Evolutionary conservation across 1,139 yeast genomes (phyloP).

Genomic region (Zygosaccharomyces sapae): DNA sequence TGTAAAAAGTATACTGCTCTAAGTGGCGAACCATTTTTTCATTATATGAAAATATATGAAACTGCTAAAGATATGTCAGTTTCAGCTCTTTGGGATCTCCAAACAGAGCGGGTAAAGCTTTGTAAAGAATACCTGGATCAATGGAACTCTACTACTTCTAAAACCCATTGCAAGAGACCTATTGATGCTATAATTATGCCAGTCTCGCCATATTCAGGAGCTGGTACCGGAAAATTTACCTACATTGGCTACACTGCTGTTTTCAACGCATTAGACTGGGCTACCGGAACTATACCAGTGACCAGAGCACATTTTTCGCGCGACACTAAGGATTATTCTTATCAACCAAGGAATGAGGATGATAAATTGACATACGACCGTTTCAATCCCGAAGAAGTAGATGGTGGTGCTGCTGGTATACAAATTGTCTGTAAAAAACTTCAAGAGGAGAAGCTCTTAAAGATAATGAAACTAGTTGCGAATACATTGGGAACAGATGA

Average conservation of each 20-base stretch:
- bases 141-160: constrained; percentile 38
- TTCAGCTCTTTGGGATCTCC: constrained; percentile 13
- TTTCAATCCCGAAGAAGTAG: constrained; percentile 37
- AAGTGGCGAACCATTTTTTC: constrained; percentile 60
- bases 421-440: constrained; percentile 44
- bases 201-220: constrained; percentile 65
- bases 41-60: constrained; percentile 50
- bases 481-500: too few relatives aligned
- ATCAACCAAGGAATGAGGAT: constrained; percentile 20
- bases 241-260: constrained; percentile 75
- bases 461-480: too few relatives aligned
- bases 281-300: constrained; percentile 56
- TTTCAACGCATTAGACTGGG: constrained; percentile 59
- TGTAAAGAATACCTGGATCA: constrained; percentile 50
- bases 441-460: constrained; percentile 41
- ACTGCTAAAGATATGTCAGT: constrained; percentile 44
- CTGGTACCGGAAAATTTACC: constrained; percentile 55
- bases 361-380: constrained; percentile 26
- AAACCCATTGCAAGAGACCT: constrained; percentile 42
- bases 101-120: constrained; percentile 45
- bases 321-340: constrained; percentile 9
- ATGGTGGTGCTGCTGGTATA: constrained; percentile 46
- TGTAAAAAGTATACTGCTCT: constrained; percentile 46
- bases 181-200: constrained; percentile 67
- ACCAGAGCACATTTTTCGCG: constrained; percentile 50